phyloP scores from a whole-genome alignment of 2,329 filamentous ascomycete species.

The Plenodomus biglobosus region DNA sequence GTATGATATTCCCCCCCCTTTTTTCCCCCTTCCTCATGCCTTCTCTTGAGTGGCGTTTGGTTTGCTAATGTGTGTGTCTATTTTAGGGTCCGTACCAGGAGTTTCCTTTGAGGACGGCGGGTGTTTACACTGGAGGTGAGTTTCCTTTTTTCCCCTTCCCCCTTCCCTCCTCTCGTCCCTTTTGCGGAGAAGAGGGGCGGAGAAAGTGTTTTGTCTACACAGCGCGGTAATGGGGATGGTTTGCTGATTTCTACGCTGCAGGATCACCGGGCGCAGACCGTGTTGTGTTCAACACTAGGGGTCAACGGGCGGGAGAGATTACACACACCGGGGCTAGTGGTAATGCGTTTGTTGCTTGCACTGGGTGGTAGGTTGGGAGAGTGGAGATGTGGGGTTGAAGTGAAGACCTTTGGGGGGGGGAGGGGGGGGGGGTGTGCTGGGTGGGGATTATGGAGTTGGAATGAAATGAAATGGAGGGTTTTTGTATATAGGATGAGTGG shows the following conservation, averaged over 20 bases:
- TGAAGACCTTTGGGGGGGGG: no score
- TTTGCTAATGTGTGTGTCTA: no score
- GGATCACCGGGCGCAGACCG: slow-evolving; percentile 68
- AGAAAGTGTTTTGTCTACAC: no score
- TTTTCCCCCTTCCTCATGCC: no score
- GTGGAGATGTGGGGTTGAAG: no score
- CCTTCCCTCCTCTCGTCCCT: no score
- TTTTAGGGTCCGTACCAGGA: slow-evolving; percentile 66
- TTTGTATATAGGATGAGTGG: not conserved
- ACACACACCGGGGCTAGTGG: slow-evolving; percentile 71
- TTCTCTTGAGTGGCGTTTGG: no score
- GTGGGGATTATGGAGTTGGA: not conserved
- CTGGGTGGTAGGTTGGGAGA: slow-evolving; percentile 27
- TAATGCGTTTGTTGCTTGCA: slow-evolving; percentile 68
- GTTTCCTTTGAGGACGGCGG: slow-evolving; percentile 59
- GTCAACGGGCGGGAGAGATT: slow-evolving; percentile 63
- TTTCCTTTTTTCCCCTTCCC: slow-evolving; percentile 3
- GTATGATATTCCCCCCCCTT: no score
- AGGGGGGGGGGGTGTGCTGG: no score
- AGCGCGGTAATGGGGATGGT: not conserved
- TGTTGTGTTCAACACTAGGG: slow-evolving; percentile 61
- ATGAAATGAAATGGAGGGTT: not conserved
- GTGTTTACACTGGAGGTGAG: slow-evolving; percentile 59
- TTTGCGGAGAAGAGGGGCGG: no score
- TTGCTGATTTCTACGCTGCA: slow-evolving; percentile 27